A percentile compares a stretch with the other conserved stretches of the same genome.
phyloP scores from a whole-genome alignment of 2,329 filamentous ascomycete species.

The Apiospora pterosperma region DNA sequence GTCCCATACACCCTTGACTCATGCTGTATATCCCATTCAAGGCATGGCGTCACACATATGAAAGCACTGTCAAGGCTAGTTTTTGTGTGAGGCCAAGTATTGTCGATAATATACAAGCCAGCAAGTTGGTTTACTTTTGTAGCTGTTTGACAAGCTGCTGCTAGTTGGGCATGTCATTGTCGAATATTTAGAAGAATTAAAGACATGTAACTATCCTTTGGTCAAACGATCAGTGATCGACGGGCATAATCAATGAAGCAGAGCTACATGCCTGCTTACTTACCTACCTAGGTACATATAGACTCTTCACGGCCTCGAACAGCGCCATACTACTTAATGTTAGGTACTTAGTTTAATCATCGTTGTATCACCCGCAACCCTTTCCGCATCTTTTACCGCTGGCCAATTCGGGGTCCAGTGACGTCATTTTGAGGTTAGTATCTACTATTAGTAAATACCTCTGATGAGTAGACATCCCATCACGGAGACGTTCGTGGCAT shows the following conservation, averaged over 20 bases:
- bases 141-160: too few species aligned
- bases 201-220: neutral
- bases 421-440: neutral
- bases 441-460: too few species aligned
- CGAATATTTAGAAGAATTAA: neutral
- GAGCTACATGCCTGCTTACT: too few species aligned
- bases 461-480: too few species aligned
- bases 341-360: too few species aligned
- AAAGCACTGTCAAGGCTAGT: neutral
- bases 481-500: neutral
- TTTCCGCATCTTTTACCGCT: neutral
- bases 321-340: too few species aligned
- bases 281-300: too few species aligned
- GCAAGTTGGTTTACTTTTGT: neutral
- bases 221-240: too few species aligned
- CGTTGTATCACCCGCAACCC: neutral
- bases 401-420: neutral
- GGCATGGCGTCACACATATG: neutral
- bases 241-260: too few species aligned
- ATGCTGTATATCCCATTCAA: neutral
- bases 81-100: too few species aligned
- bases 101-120: neutral
- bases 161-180: too few species aligned
- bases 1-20: neutral
- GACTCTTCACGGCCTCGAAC: neutral